These are phyloP conservation scores for Metschnikowia santaceciliae DNA, from an alignment of 805 yeast species.

Conservation along the genomic window DNA sequence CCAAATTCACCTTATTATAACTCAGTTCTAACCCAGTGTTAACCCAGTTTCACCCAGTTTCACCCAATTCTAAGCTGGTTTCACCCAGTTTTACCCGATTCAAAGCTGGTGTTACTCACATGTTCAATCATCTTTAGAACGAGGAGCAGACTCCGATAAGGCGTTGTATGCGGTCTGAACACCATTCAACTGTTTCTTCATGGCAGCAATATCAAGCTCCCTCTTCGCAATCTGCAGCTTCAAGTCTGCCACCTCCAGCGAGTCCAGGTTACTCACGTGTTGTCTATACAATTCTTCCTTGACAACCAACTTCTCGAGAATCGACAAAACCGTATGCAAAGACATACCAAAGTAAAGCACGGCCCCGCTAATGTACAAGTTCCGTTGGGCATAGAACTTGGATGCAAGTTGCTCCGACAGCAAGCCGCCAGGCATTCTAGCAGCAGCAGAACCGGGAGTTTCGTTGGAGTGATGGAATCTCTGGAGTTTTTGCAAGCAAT, in stretches of 20 bases:
- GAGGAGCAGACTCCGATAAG: constrained; percentile 21
- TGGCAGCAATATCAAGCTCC: constrained; percentile 42
- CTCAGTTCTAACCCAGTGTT: too few species aligned
- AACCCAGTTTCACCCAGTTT: too few species aligned
- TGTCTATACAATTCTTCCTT: constrained; percentile 34
- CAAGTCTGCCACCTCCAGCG: constrained; percentile 31
- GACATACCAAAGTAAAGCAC: constrained; percentile 53
- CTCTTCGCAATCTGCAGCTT: constrained; percentile 35
- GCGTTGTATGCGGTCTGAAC: constrained; percentile 48
- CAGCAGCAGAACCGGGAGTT: not conserved
- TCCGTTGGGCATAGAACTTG: constrained; percentile 61
- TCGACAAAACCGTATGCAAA: constrained; percentile 50
- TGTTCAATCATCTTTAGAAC: constrained; percentile 14
- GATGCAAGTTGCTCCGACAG: constrained; percentile 52
- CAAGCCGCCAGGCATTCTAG: constrained; percentile 17
- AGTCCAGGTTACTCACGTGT: constrained; percentile 2
- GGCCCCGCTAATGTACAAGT: constrained; percentile 60
- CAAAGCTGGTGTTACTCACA: too few species aligned
- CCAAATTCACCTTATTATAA: too few species aligned
- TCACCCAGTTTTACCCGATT: too few species aligned
- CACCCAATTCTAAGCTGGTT: too few species aligned
- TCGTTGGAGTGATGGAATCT: constrained; percentile 12
- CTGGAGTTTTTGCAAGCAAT: constrained; percentile 46
- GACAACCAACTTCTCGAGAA: constrained; percentile 49
- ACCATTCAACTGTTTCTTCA: constrained; percentile 50